Conservation (phyloP, 2,329 filamentous ascomycete genomes). For the Diaporthe helianthi region DNA sequence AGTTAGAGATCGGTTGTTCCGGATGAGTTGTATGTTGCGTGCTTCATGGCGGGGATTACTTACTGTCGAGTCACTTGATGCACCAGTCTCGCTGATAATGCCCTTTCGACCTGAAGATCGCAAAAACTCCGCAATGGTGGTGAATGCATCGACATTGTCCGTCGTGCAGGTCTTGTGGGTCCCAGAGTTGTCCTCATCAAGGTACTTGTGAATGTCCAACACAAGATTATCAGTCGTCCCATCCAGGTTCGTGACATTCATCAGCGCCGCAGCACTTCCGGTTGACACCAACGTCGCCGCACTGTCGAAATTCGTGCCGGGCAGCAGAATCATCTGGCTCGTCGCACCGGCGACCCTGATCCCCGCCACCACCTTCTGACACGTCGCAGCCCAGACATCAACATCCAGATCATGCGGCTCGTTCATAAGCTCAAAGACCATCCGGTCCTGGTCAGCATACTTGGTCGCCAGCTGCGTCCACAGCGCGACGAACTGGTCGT, state of each 20-base stretch:
- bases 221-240: slow-evolving; percentile 60
- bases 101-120: slow-evolving; percentile 55
- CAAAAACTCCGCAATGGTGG: slow-evolving; percentile 54
- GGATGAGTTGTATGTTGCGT: too few species aligned
- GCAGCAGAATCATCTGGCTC: slow-evolving; percentile 66
- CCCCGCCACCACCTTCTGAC: slow-evolving; percentile 68
- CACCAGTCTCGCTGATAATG: slow-evolving; percentile 61
- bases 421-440: slow-evolving; percentile 72
- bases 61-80: slow-evolving; percentile 50
- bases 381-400: slow-evolving; percentile 62
- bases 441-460: slow-evolving; percentile 58
- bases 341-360: slow-evolving; percentile 67
- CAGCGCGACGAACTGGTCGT: slow-evolving; percentile 63
- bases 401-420: slow-evolving; percentile 65
- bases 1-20: background rate
- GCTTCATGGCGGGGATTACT: slow-evolving; percentile 27
- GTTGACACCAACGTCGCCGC: slow-evolving; percentile 56
- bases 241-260: slow-evolving; percentile 63
- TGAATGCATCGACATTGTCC: slow-evolving; percentile 54
- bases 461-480: slow-evolving; percentile 64
- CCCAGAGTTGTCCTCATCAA: slow-evolving; percentile 62
- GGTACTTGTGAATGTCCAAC: slow-evolving; percentile 66
- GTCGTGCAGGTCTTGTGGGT: slow-evolving; percentile 59
- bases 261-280: slow-evolving; percentile 58
- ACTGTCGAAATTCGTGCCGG: slow-evolving; percentile 66